Conservation (phyloP, 257 asterid genomes). For the Striga asiatica region DNA sequence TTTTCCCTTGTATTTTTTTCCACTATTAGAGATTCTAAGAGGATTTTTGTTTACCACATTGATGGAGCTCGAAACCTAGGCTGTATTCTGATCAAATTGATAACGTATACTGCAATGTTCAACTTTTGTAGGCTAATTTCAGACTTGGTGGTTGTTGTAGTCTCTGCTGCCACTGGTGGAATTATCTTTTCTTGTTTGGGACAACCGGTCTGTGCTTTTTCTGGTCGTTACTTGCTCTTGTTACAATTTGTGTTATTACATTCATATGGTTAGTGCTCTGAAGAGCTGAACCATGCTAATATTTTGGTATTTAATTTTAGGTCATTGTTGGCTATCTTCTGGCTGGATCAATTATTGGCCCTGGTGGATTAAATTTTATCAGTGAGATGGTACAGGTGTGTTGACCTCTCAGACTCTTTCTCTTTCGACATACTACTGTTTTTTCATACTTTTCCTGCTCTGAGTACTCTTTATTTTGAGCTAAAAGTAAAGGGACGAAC, state of each 20-base stretch:
- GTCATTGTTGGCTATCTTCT: constrained; percentile 94
- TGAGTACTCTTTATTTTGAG: constrained; percentile 5
- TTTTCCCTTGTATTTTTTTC: neutral
- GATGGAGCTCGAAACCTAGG: neutral
- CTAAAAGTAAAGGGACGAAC: constrained; percentile 12
- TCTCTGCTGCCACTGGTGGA: constrained; percentile 98
- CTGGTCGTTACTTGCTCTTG: constrained; percentile 13
- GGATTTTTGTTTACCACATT: neutral
- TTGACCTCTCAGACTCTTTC: constrained; percentile 5
- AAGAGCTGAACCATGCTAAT: constrained; percentile 4
- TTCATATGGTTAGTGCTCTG: constrained; percentile 6
- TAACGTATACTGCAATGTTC: constrained; percentile 7
- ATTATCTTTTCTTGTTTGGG: constrained; percentile 93
- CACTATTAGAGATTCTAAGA: neutral
- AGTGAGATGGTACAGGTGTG: constrained; percentile 92
- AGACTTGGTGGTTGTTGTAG: constrained; percentile 94
- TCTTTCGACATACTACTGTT: neutral
- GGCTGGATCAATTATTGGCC: constrained; percentile 95
- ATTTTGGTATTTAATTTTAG: constrained; percentile 26
- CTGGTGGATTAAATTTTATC: constrained; percentile 88
- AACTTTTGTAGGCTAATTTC: constrained; percentile 74
- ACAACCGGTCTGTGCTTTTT: constrained; percentile 56
- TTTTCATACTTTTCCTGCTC: neutral
- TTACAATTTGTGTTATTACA: constrained; percentile 13
- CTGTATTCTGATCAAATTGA: constrained; percentile 15